These are phyloP conservation scores for Gossypium thurberi DNA, from an alignment of 345 rosid species.

Conservation along the genomic window DNA sequence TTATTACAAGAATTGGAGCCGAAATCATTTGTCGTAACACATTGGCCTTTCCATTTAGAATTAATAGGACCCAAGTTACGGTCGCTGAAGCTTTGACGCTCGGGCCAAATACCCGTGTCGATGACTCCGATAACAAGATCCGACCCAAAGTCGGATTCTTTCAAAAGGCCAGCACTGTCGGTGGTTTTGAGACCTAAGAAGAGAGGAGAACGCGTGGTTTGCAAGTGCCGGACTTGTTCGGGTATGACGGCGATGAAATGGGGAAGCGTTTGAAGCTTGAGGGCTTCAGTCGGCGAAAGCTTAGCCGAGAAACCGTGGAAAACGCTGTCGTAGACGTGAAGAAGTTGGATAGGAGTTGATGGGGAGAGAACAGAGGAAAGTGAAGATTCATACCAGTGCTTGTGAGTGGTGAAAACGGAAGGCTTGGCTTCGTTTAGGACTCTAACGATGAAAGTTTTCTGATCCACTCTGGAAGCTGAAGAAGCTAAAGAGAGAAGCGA, in stretches of 20 bases:
- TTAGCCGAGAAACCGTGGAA: conserved; percentile 90
- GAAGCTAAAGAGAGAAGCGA: conserved; percentile 21
- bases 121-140: conserved; percentile 87
- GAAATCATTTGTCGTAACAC: conserved; percentile 38
- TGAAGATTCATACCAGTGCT: conserved; percentile 76
- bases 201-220: conserved; percentile 93
- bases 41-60: conserved; percentile 73
- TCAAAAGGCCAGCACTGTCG: conserved; percentile 66
- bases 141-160: conserved; percentile 87
- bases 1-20: conserved; percentile 48
- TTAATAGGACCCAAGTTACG: conserved; percentile 68
- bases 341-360: conserved; percentile 32
- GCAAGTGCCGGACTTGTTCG: conserved; percentile 62
- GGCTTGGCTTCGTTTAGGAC: conserved; percentile 65
- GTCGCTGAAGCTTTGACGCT: conserved; percentile 79
- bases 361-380: conserved; percentile 30
- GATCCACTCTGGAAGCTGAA: conserved; percentile 21
- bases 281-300: conserved; percentile 45
- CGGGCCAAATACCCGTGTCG: conserved; percentile 96
- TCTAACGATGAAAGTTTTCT: conserved; percentile 51
- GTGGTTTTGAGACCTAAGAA: conserved; percentile 68
- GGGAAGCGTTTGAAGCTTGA: conserved; percentile 38
- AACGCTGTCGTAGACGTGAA: conserved; percentile 84
- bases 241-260: conserved; percentile 62
- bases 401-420: conserved; percentile 70